phyloP scores from a whole-genome alignment of 2,329 filamentous ascomycete genomes.

The Leptodontidium sp. region DNA sequence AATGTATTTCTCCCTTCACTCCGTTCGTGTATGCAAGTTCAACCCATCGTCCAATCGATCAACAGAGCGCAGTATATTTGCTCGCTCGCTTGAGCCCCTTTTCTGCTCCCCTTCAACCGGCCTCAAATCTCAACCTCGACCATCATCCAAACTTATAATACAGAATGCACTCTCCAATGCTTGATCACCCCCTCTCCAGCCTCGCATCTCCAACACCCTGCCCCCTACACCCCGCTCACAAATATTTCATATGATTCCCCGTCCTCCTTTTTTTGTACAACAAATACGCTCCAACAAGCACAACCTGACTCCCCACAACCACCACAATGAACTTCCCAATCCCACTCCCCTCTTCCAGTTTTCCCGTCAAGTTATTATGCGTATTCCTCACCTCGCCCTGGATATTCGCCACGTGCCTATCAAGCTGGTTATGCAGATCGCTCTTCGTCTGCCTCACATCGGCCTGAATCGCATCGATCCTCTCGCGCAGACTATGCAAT shows the following conservation, averaged over 20 bases:
- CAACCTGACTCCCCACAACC: conserved; percentile 42
- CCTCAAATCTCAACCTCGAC: neutral
- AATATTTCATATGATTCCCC: conserved; percentile 45
- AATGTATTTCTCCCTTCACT: neutral
- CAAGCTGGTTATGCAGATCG: conserved; percentile 50
- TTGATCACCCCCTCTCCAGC: no score
- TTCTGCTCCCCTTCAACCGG: no score
- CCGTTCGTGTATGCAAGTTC: conserved; percentile 8
- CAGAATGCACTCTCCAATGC: neutral
- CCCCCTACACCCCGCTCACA: conserved; percentile 33
- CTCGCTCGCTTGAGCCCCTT: conserved; percentile 4
- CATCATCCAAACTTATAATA: neutral
- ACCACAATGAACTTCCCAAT: conserved; percentile 33
- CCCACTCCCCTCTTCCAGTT: conserved; percentile 24
- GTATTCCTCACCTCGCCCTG: conserved; percentile 38
- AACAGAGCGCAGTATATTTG: neutral
- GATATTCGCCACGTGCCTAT: conserved; percentile 38
- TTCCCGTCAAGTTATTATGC: conserved; percentile 34
- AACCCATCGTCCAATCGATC: neutral
- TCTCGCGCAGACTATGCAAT: conserved; percentile 54
- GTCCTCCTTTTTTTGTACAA: conserved; percentile 46
- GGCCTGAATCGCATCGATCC: conserved; percentile 62
- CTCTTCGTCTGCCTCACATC: conserved; percentile 66
- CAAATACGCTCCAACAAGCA: conserved; percentile 41
- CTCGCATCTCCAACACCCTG: neutral